A percentile compares a stretch with the other conserved stretches of the same genome.
These are phyloP conservation scores for Phialophora verrucosa DNA, from an alignment of 2,329 filamentous ascomycete species.

Conservation along the genomic window DNA sequence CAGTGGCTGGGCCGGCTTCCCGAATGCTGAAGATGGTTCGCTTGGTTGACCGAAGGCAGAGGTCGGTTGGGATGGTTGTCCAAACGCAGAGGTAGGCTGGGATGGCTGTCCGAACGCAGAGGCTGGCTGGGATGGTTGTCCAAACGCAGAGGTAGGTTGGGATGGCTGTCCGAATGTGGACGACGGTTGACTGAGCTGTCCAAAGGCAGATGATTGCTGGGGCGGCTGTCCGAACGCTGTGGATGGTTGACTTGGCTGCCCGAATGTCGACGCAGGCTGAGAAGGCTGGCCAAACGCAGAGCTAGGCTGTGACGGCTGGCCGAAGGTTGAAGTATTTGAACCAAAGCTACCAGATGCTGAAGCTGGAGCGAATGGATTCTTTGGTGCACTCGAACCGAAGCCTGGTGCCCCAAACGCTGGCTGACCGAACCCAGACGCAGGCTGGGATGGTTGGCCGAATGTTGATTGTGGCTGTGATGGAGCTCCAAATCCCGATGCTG, in stretches of 20 bases:
- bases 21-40: not conserved
- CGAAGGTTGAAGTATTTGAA: conserved; percentile 43
- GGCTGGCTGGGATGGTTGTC: conserved; percentile 8
- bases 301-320: conserved; percentile 41
- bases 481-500: conserved; percentile 40
- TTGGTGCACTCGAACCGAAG: conserved; percentile 42
- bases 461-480: conserved; percentile 26
- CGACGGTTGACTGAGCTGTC: conserved; percentile 24
- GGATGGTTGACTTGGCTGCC: conserved; percentile 40
- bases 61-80: not conserved
- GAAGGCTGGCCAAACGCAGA: conserved; percentile 45
- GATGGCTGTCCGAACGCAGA: not conserved
- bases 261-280: conserved; percentile 43
- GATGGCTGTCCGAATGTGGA: conserved; percentile 36
- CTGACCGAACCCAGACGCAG: conserved; percentile 46
- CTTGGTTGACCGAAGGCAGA: not conserved
- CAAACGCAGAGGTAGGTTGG: conserved; percentile 30
- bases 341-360: conserved; percentile 30
- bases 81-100: not conserved
- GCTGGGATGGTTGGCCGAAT: conserved; percentile 41
- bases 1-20: not conserved
- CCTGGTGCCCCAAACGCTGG: conserved; percentile 43
- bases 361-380: conserved; percentile 45
- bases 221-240: conserved; percentile 31
- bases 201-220: conserved; percentile 31